phyloP scores from a whole-genome alignment of 1,284 basidiomycete genomes.

The Cryptococcus deneoformans region DNA sequence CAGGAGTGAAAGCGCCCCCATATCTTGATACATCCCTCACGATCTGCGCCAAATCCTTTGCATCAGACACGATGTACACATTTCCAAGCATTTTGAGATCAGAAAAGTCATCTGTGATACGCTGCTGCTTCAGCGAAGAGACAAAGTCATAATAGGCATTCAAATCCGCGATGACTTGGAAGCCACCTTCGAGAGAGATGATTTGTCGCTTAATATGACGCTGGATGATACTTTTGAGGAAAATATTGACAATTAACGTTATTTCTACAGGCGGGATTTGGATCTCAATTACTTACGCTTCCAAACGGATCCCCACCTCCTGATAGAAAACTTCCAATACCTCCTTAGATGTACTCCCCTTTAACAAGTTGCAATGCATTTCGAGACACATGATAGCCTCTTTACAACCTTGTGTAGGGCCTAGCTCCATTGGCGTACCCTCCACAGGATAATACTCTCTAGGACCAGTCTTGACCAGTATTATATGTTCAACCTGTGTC shows the following conservation, averaged over 20 bases:
- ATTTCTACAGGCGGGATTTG: not conserved
- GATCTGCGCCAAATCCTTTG: conserved; percentile 91
- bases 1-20: conserved; percentile 86
- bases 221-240: conserved; percentile 69
- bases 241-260: not conserved
- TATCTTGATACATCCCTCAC: conserved; percentile 91
- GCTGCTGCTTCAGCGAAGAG: conserved; percentile 63
- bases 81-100: conserved; percentile 96
- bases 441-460: conserved; percentile 88
- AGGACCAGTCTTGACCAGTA: conserved; percentile 74
- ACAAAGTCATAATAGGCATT: conserved; percentile 92
- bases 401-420: conserved; percentile 78
- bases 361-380: conserved; percentile 84
- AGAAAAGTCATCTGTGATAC: conserved; percentile 80
- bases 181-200: conserved; percentile 88
- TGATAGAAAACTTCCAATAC: conserved; percentile 97
- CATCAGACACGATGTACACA: conserved; percentile 79
- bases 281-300: conserved; percentile 60
- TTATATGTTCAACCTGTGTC: conserved; percentile 83
- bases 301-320: conserved; percentile 89
- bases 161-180: conserved; percentile 93
- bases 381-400: conserved; percentile 83
- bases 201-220: conserved; percentile 97
- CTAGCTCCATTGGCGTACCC: conserved; percentile 68
- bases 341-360: conserved; percentile 91